phyloP scores from a whole-genome alignment of 2,329 filamentous ascomycete species.

The Ascochyta fabae region DNA sequence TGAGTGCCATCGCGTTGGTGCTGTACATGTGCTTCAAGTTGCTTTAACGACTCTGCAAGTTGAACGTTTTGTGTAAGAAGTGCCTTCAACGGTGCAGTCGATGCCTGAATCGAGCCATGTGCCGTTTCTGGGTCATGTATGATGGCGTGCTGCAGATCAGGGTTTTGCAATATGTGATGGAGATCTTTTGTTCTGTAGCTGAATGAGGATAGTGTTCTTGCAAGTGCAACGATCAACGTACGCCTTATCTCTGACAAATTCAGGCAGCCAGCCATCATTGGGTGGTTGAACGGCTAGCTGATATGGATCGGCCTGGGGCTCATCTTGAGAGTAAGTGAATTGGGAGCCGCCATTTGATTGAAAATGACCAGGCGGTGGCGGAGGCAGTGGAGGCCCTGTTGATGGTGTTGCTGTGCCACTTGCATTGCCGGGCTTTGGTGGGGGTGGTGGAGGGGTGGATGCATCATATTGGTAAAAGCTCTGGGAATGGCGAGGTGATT shows the following conservation, averaged over 20 bases:
- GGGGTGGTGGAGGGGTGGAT: slow-evolving; percentile 57
- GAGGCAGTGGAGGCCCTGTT: slow-evolving; percentile 54
- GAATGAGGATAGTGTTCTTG: slow-evolving; percentile 23
- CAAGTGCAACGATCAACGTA: slow-evolving; percentile 54
- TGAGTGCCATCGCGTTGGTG: slow-evolving; percentile 75
- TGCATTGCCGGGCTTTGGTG: slow-evolving; percentile 53
- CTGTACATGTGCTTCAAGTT: slow-evolving; percentile 64
- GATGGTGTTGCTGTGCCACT: slow-evolving; percentile 51
- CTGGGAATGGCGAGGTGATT: slow-evolving; percentile 49
- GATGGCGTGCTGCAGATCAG: slow-evolving; percentile 74
- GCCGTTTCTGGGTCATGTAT: slow-evolving; percentile 69
- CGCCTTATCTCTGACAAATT: slow-evolving; percentile 80
- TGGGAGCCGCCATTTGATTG: slow-evolving; percentile 33
- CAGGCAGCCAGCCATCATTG: slow-evolving; percentile 78
- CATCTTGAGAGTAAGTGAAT: slow-evolving; percentile 27
- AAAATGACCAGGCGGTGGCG: slow-evolving; percentile 49
- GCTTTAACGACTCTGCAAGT: slow-evolving; percentile 68
- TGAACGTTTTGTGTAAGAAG: slow-evolving; percentile 74
- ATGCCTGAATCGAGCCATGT: slow-evolving; percentile 74
- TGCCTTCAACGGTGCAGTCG: slow-evolving; percentile 68
- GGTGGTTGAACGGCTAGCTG: slow-evolving; percentile 38
- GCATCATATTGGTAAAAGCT: slow-evolving; percentile 51
- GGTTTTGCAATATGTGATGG: slow-evolving; percentile 69
- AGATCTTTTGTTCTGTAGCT: slow-evolving; percentile 76
- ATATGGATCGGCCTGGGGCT: slow-evolving; percentile 25